A percentile compares a stretch with the other conserved stretches of the same genome.
These are phyloP conservation scores for Daldinia loculata DNA, from an alignment of 495 filamentous ascomycete species.

Conservation along the genomic window DNA sequence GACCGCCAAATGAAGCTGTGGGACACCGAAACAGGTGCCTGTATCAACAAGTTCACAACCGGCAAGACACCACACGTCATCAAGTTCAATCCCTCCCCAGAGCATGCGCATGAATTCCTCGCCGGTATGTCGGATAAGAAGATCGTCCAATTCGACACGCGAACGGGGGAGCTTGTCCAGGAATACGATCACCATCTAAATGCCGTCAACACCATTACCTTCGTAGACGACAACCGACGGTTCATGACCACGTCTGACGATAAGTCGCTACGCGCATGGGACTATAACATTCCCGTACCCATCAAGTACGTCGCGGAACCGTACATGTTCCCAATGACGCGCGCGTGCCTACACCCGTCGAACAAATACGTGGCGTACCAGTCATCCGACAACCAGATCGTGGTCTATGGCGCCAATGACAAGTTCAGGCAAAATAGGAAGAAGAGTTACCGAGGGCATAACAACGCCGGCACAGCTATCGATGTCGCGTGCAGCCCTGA, in stretches of 20 bases:
- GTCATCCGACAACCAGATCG: slow-evolving; percentile 91
- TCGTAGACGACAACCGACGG: slow-evolving; percentile 90
- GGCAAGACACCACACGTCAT: slow-evolving; percentile 96
- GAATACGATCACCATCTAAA: slow-evolving; percentile 98
- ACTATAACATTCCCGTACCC: slow-evolving; percentile 91
- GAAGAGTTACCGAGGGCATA: slow-evolving; percentile 95
- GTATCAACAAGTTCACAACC: slow-evolving; percentile 83
- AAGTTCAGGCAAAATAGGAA: slow-evolving; percentile 97
- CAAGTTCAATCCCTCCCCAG: slow-evolving; percentile 83
- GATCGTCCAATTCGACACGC: slow-evolving; percentile 96
- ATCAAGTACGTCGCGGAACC: slow-evolving; percentile 90
- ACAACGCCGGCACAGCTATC: slow-evolving; percentile 92
- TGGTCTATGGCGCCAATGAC: slow-evolving; percentile 91
- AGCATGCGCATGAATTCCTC: slow-evolving; percentile 87
- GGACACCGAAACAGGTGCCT: slow-evolving; percentile 95
- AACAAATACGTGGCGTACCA: slow-evolving; percentile 95
- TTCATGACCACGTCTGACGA: slow-evolving; percentile 99
- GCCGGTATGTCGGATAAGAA: slow-evolving; percentile 98
- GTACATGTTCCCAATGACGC: slow-evolving; percentile 93
- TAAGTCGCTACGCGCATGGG: slow-evolving; percentile 94
- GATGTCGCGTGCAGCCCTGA: slow-evolving; percentile 90
- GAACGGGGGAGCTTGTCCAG: slow-evolving; percentile 81
- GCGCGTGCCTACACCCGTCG: slow-evolving; percentile 80
- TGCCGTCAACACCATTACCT: slow-evolving; percentile 97
- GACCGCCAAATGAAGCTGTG: slow-evolving; percentile 96